Evolutionary conservation across 495 filamentous ascomycete genomes (phyloP), one percentile per base, ranked within the genome.

Genomic region (Baudoinia panamericana): DNA sequence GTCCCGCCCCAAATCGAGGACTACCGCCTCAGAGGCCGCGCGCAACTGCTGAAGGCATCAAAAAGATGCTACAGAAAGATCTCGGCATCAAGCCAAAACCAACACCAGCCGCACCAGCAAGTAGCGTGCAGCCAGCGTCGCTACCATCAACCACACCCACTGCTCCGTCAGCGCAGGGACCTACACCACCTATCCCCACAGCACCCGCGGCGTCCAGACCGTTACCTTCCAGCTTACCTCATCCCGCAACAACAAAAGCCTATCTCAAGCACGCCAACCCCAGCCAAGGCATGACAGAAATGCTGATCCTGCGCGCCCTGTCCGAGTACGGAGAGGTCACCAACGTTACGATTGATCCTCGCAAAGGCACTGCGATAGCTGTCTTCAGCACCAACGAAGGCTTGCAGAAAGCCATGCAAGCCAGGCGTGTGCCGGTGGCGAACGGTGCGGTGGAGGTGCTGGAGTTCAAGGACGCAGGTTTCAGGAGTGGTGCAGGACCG

Each of bases 181-280:
- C 46, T 6, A 36, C 21, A 1, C 24, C 59, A 32, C 52, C 59
- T 5, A 52, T 51, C 35, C 13, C 55, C 7, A 54, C 68, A 19
- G 49, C 50, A 2, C 2, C 23, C 3, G 15, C 41, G 8, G 24
- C 16, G 10, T 8, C 11, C 7, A 3, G 12, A 5, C 5, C 16
- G 17, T 11, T 30, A 11, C 16, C 15, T 17, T 10, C 10, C n/a
- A 6, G 18, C 6, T 31, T 17, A 11, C 17, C 28, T 13, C 62
- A 63, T 18, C 9, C 46, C 12, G 48, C 59, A 25, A 63, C 65
- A 35, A 57, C 63, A 23, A 53, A 83, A 54, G 86, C 83, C n/a
- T 95, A 93, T 56, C 67, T 93, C 51, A 93, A 93, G 54, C 85
- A 93, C 51, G 86, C 85, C 39, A 92, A 90, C 56, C 75, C 83